Evolutionary conservation across 345 rosid species (phyloP).

Genomic region (Ceriops tagal): DNA sequence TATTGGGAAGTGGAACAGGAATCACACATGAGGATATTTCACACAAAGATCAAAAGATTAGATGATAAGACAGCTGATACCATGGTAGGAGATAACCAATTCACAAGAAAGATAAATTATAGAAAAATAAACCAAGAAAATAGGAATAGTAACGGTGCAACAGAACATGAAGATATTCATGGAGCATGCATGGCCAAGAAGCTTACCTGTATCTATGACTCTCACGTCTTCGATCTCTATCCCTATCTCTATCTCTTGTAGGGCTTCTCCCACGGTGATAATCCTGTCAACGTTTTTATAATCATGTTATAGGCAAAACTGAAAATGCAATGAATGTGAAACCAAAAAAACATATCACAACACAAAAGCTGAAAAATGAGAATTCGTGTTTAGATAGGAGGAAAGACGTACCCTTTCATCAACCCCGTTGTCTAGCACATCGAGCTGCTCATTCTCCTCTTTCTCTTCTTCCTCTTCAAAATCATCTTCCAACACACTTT

Average conservation of each 20-base stretch:
- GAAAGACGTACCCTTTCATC: constrained; percentile 52
- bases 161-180: background rate
- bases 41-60: too few relatives aligned
- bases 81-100: background rate
- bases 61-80: too few relatives aligned
- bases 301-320: background rate
- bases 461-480: constrained; percentile 96
- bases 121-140: too few relatives aligned
- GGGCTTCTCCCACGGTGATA: constrained; percentile 74
- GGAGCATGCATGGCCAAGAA: background rate
- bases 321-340: background rate
- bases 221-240: constrained; percentile 65
- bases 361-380: too few relatives aligned
- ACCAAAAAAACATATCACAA: background rate
- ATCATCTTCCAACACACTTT: constrained; percentile 92
- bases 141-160: background rate
- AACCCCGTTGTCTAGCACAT: constrained; percentile 48
- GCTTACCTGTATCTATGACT: constrained; percentile 70
- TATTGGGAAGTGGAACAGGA: too few relatives aligned
- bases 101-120: background rate
- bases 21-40: too few relatives aligned
- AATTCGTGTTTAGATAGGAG: background rate
- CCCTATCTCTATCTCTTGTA: constrained; percentile 73
- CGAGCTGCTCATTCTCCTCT: constrained; percentile 69
- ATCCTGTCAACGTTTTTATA: constrained; percentile 45